These are phyloP conservation scores for Alternaria arborescens DNA, from an alignment of 2,329 filamentous ascomycete species.

Conservation along the genomic window DNA sequence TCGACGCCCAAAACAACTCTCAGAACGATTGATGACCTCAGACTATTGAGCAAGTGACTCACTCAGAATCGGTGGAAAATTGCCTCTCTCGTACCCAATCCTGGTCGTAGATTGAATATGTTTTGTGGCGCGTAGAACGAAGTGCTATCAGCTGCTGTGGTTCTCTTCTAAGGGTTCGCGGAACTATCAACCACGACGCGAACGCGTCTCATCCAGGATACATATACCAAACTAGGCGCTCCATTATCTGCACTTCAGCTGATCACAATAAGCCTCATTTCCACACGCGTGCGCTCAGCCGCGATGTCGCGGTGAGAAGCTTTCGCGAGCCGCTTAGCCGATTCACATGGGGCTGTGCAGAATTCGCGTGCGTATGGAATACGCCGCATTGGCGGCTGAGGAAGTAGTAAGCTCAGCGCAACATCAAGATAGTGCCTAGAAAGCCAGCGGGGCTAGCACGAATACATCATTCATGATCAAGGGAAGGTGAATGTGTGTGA, in stretches of 20 bases:
- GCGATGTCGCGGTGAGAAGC: constrained; percentile 3
- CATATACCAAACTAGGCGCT: not conserved
- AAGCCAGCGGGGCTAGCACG: not conserved
- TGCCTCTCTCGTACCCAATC: not conserved
- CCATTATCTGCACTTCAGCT: constrained; percentile 11
- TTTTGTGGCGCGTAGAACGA: not conserved
- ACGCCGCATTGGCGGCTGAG: constrained; percentile 1
- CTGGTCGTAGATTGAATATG: not conserved
- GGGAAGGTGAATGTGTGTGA: not conserved
- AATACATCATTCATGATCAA: not conserved
- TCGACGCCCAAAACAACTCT: not conserved
- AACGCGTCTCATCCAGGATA: not conserved
- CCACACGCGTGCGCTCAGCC: constrained; percentile 12
- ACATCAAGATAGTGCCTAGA: not conserved
- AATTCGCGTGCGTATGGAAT: not conserved
- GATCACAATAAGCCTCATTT: constrained; percentile 16
- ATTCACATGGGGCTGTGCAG: constrained; percentile 11
- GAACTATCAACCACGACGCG: not conserved
- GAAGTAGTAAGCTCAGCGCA: not conserved
- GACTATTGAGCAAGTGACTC: not conserved
- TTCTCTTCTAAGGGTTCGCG: not conserved
- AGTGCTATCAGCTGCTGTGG: not conserved
- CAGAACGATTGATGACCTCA: not conserved
- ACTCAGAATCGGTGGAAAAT: not conserved
- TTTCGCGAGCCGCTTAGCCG: constrained; percentile 12